These are phyloP conservation scores for Luzula sylvatica DNA, from an alignment of 176 grass and related monocot species.

Conservation along the genomic window DNA sequence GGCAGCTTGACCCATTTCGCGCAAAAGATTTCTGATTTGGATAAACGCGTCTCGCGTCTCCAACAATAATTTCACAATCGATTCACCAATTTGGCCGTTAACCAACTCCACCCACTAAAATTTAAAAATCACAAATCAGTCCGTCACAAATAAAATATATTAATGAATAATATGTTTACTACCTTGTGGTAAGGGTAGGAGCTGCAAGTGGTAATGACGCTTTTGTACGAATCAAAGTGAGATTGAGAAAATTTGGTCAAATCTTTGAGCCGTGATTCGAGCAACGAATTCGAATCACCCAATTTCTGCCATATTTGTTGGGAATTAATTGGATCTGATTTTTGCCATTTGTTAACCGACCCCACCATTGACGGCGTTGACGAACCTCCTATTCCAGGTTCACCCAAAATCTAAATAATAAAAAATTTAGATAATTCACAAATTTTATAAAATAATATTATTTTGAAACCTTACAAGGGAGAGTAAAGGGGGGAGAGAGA, in stretches of 20 bases:
- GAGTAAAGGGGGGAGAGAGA: conserved; percentile 83
- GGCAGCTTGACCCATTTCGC: conserved; percentile 65
- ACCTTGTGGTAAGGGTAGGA: conserved; percentile 35
- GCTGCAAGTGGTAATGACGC: conserved; percentile 45
- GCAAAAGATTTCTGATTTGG: conserved; percentile 60
- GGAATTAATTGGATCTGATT: conserved; percentile 67
- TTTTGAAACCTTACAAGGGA: conserved; percentile 53
- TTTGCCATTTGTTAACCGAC: conserved; percentile 81
- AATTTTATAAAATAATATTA: neutral
- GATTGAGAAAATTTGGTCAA: conserved; percentile 59
- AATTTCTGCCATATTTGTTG: conserved; percentile 65
- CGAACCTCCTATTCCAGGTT: conserved; percentile 89
- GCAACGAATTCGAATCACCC: conserved; percentile 46
- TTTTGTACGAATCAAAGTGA: conserved; percentile 41
- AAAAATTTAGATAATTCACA: conserved; percentile 12
- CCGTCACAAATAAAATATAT: conserved; percentile 6
- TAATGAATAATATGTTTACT: conserved; percentile 10
- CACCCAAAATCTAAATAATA: conserved; percentile 60
- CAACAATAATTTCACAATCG: conserved; percentile 60
- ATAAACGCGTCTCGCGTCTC: conserved; percentile 52
- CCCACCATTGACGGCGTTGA: conserved; percentile 96
- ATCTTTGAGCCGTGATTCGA: conserved; percentile 57
- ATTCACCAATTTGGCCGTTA: conserved; percentile 44
- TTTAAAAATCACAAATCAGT: conserved; percentile 15
- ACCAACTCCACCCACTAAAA: conserved; percentile 63